Base-by-base conservation (phyloP, 2,329 filamentous ascomycete genomes). In the Rutstroemia sp. region DNA sequence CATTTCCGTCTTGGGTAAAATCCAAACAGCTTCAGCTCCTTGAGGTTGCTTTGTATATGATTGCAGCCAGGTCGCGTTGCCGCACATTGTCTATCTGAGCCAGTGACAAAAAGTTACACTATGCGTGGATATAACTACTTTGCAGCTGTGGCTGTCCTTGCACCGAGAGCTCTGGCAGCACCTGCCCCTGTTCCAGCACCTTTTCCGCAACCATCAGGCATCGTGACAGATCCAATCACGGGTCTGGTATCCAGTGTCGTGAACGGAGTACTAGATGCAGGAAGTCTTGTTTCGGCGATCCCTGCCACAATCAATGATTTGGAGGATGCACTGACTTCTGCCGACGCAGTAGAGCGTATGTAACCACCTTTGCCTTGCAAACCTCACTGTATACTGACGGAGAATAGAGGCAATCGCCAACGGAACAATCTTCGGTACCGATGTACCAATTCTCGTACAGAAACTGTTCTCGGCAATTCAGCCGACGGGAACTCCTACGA, bases 401-500 rank as follows among this genome's bases (percentile, higher is more conserved):
- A 21, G n/a, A n/a, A n/a, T 5, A 54, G 51, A 5, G 30, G 42
- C 60, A 25, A 59, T 63, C 55, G 50, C 39, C 17, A 57, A 61
- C 56, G 62, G 60, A 14, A 61, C 57, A 6, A 42, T 62, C n/a
- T 16, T 46, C 16, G 58, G 56, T 4, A 60, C 60, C 7, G 58
- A 62, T 34, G 50, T 60, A 7, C 54, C 57, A 19, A 54, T 52
- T 12, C 40, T 58, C 16, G 47, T 58, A 4, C 57, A 55, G 38
- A 60, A 60, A n/a, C 38, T 63, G 1, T 61, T 57, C 45, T 55
- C 58, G 46, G 57, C 61, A 14, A 63, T 63, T n/a, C 59, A 61
- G 16, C 61, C 69, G 14, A 65, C 66, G 5, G 52, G 61, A 2
- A 64, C 59, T 34, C 67, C 66, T n/a, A 63, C 63, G 2, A 61